Percentiles rank a stretch among this genome's conserved stretches.
These are phyloP conservation scores for Citrus cavaleriei DNA, from an alignment of 345 rosid genomes.

Conservation along the genomic window DNA sequence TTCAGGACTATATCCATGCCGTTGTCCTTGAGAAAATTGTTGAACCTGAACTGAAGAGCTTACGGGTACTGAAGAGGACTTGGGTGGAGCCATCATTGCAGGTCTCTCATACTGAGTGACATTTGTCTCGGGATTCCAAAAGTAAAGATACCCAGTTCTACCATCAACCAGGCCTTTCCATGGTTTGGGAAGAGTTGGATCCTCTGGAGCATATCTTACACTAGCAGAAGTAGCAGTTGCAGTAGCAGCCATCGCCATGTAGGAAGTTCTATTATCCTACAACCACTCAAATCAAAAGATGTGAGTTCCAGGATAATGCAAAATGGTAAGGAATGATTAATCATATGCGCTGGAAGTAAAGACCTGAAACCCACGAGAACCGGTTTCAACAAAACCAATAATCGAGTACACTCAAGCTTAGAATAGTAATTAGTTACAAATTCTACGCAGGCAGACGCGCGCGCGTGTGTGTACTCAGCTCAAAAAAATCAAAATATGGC, in stretches of 20 bases:
- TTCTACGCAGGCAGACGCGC: background rate
- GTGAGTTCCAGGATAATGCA: background rate
- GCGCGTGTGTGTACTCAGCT: background rate
- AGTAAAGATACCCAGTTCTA: constrained; percentile 82
- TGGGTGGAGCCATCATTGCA: constrained; percentile 18
- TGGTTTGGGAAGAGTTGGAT: constrained; percentile 91
- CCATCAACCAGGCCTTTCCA: constrained; percentile 98
- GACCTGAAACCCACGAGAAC: background rate
- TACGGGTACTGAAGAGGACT: constrained; percentile 34
- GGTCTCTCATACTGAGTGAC: constrained; percentile 95
- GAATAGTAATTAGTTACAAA: background rate
- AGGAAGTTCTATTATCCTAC: background rate
- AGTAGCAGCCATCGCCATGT: constrained; percentile 59
- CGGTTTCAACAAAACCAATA: background rate
- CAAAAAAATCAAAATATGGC: background rate
- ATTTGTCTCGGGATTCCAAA: constrained; percentile 96
- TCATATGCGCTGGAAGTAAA: background rate
- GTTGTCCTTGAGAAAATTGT: constrained; percentile 39
- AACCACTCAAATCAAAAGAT: background rate
- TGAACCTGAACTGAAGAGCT: constrained; percentile 66
- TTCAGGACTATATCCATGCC: constrained; percentile 37
- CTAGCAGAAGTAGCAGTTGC: constrained; percentile 47
- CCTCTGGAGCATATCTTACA: constrained; percentile 85
- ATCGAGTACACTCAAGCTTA: background rate
- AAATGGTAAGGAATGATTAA: background rate